Percentiles rank a stretch among this genome's conserved stretches.
Evolutionary conservation across 768 basidiomycete genomes (phyloP).

Genomic region (Fistulinella prunicolor): DNA sequence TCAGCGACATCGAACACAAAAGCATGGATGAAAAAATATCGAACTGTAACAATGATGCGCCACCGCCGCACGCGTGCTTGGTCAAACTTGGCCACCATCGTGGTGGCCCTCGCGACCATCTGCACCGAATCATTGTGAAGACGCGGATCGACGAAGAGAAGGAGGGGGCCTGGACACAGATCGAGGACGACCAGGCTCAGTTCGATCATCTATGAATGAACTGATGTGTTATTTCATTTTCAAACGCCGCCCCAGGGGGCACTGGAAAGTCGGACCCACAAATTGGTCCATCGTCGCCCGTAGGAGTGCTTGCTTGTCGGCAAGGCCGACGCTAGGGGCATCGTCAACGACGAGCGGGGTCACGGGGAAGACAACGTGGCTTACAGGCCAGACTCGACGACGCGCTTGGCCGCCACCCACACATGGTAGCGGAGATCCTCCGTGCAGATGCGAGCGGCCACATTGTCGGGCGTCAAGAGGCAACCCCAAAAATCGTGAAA

Average conservation of each 20-base stretch:
- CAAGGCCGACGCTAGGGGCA: slow-evolving; percentile 9
- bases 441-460: slow-evolving; percentile 23
- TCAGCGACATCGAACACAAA: not conserved
- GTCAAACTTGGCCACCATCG: slow-evolving; percentile 41
- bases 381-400: slow-evolving; percentile 28
- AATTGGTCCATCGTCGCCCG: slow-evolving; percentile 27
- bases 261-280: slow-evolving; percentile 23
- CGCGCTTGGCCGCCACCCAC: slow-evolving; percentile 33
- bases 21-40: not conserved
- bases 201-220: slow-evolving; percentile 48
- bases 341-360: not conserved
- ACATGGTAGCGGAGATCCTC: slow-evolving; percentile 33
- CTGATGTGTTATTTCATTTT: no score
- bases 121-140: slow-evolving; percentile 33
- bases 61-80: slow-evolving; percentile 37
- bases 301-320: slow-evolving; percentile 17
- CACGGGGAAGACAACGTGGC: not conserved
- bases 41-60: slow-evolving; percentile 50
- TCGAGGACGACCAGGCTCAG: slow-evolving; percentile 44
- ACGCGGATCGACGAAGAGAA: slow-evolving; percentile 52
- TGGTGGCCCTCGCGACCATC: slow-evolving; percentile 44
- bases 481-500: slow-evolving; percentile 34
- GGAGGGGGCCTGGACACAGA: slow-evolving; percentile 45
- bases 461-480: slow-evolving; percentile 33
- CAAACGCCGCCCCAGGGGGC: not conserved